Conservation (phyloP, 2,329 filamentous ascomycete species). For the Xylariaceae sp. region DNA sequence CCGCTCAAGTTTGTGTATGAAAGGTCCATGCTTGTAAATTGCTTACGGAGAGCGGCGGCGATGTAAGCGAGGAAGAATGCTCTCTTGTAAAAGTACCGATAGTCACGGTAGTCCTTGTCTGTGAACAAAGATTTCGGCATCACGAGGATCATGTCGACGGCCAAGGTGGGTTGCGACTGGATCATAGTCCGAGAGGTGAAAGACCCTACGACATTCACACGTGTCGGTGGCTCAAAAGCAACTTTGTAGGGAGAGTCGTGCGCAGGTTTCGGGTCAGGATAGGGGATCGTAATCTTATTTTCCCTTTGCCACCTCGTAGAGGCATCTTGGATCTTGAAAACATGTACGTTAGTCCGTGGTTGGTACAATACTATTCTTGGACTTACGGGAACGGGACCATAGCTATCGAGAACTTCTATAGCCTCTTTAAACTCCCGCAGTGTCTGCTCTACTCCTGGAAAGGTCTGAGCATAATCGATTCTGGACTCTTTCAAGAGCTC, state of each 20-base stretch:
- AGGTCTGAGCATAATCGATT: constrained; percentile 47
- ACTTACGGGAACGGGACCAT: constrained; percentile 49
- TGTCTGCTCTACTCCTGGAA: constrained; percentile 46
- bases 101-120: constrained; percentile 89
- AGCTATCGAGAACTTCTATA: constrained; percentile 48
- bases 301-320: constrained; percentile 62
- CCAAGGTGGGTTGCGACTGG: constrained; percentile 54
- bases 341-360: constrained; percentile 1
- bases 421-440: constrained; percentile 50
- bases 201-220: constrained; percentile 85
- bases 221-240: constrained; percentile 68
- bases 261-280: constrained; percentile 73
- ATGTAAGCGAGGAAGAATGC: constrained; percentile 88
- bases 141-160: constrained; percentile 79
- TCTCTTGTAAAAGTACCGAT: constrained; percentile 91
- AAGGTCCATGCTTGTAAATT: constrained; percentile 52
- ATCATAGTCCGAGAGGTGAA: constrained; percentile 73
- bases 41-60: constrained; percentile 62
- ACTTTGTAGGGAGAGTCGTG: constrained; percentile 79
- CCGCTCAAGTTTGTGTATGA: constrained; percentile 66
- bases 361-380: background rate
- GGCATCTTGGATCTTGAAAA: constrained; percentile 61
- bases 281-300: constrained; percentile 71
- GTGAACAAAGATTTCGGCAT: constrained; percentile 81
- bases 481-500: constrained; percentile 54